phyloP scores from a whole-genome alignment of 495 filamentous ascomycete species.

The Penicillium antarcticum region DNA sequence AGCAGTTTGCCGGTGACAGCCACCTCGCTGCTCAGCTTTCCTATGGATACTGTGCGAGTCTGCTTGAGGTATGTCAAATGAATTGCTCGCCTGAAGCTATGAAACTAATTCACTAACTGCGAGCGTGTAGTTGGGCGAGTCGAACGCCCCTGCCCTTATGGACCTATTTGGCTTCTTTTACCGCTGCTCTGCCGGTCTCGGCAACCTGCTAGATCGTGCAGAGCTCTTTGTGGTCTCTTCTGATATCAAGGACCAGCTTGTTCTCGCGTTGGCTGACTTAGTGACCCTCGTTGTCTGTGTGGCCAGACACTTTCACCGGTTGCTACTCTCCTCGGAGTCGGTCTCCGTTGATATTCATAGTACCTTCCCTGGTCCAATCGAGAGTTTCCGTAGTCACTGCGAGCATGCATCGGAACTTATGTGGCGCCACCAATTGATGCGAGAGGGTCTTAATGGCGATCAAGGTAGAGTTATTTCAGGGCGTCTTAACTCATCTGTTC shows the following conservation, averaged over 20 bases:
- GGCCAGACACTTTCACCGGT: conserved; percentile 29
- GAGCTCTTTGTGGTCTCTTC: conserved; percentile 34
- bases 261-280: conserved; percentile 32
- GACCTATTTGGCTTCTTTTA: conserved; percentile 36
- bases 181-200: conserved; percentile 27
- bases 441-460: conserved; percentile 16
- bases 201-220: conserved; percentile 31
- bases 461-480: conserved; percentile 13
- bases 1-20: conserved; percentile 26
- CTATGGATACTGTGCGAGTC: conserved; percentile 24
- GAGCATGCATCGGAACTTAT: conserved; percentile 30
- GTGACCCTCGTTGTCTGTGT: conserved; percentile 33
- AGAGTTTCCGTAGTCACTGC: conserved; percentile 31
- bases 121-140: conserved; percentile 28
- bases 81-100: background rate
- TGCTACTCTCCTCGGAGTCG: conserved; percentile 18
- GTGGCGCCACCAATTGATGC: conserved; percentile 32
- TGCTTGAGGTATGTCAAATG: conserved; percentile 20
- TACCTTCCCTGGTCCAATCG: conserved; percentile 28
- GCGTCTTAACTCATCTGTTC: too few species aligned
- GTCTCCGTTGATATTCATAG: conserved; percentile 34
- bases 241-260: conserved; percentile 39
- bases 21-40: conserved; percentile 21
- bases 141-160: conserved; percentile 31
- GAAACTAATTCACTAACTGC: too few species aligned